Conservation (phyloP, 139 green algal genomes). For the Micromonas pusilla region DNA sequence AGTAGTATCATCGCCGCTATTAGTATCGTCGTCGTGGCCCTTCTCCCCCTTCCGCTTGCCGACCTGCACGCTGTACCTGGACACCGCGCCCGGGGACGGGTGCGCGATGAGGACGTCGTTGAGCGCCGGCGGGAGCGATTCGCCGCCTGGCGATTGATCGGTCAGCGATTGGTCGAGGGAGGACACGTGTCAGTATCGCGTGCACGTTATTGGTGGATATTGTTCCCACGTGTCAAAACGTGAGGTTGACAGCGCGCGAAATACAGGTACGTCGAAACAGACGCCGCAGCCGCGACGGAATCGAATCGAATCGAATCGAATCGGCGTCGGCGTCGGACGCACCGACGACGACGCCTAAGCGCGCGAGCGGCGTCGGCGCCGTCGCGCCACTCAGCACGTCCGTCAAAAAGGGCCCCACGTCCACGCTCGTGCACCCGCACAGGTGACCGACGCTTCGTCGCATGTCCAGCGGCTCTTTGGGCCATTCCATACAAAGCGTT, state of each 20-base stretch:
- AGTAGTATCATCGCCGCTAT: too few species aligned
- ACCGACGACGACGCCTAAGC: not conserved
- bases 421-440: not conserved
- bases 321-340: too few species aligned
- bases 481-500: too few species aligned
- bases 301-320: too few species aligned
- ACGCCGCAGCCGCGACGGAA: too few species aligned
- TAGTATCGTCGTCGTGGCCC: not conserved
- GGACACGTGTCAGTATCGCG: too few species aligned
- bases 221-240: too few species aligned
- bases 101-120: constrained; percentile 26
- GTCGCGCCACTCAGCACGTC: not conserved
- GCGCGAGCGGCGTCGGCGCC: not conserved
- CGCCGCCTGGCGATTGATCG: too few species aligned
- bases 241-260: too few species aligned
- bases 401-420: not conserved
- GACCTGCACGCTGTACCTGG: constrained; percentile 8
- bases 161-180: too few species aligned
- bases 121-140: constrained; percentile 5
- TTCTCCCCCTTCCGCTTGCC: not conserved
- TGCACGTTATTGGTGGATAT: too few species aligned
- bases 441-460: not conserved
- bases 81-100: constrained; percentile 15
- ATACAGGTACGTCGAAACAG: too few species aligned
- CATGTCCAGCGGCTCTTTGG: not conserved